A percentile compares a stretch with the other conserved stretches of the same genome.
Conservation (phyloP, 176 grass and related monocot species). For the Miscanthus lutarioriparius region DNA sequence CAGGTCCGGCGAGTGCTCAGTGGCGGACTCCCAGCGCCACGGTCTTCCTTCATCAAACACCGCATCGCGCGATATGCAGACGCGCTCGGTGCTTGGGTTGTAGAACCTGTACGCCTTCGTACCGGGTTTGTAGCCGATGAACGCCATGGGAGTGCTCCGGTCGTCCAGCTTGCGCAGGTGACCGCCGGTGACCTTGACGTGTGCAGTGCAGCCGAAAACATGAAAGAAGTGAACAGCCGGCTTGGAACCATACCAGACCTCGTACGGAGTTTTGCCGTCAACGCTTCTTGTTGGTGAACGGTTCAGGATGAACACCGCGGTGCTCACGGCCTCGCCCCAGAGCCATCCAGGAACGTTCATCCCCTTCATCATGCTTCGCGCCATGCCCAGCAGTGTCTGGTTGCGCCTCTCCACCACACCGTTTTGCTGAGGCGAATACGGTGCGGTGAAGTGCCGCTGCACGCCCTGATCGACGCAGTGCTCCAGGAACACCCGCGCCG, state of each 20-base stretch:
- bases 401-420: neutral
- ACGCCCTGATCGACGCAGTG: neutral
- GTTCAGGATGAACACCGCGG: neutral
- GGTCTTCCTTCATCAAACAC: too few species aligned
- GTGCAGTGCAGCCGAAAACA: too few species aligned
- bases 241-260: neutral
- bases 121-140: too few species aligned
- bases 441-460: neutral
- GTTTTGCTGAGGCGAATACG: neutral
- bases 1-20: fast-evolving
- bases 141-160: too few species aligned
- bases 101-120: too few species aligned
- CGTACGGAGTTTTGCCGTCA: neutral
- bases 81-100: too few species aligned
- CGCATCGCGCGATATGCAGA: too few species aligned
- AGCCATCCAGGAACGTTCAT: neutral
- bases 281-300: neutral
- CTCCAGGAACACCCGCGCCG: too few species aligned
- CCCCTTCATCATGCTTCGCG: neutral
- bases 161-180: too few species aligned
- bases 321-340: neutral
- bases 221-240: neutral
- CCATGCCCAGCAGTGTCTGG: neutral
- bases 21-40: fast-evolving
- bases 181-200: too few species aligned